Base-by-base conservation (phyloP, 1,284 basidiomycete species). In the Omphalotus olearius region DNA sequence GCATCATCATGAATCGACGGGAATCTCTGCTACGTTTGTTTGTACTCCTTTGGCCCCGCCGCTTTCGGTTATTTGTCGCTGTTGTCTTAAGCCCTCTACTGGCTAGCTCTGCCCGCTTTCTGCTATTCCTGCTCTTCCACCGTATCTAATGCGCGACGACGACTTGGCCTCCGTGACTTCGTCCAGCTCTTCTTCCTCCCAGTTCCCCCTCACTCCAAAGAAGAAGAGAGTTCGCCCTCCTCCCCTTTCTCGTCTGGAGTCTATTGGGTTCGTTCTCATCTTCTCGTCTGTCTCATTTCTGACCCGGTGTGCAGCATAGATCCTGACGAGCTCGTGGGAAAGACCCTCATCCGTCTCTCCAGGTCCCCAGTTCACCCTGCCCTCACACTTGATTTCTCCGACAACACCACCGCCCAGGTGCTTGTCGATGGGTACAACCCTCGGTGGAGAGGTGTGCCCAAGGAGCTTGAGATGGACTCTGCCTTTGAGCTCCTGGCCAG, bases 351-450 rank as follows among this genome's bases (percentile, higher is more conserved):
- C 11, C 66, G 67, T 42, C 73, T 80, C 45, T 70, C 70, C 6
- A 74, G 73, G 51, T 83, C 81, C 0, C 60, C 67, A n/a, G 66
- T 61, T 7, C 83, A 85, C 57, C 82, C 82, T 0, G 69, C 70
- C 40, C 65, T 83, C 53, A 80, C 79, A 9, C 70, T 85, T 33
- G 67, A 74, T 59, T 82, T 82, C 58, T 59, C 73, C 37, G 83
- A 85, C 60, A 63, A 72, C 11, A 75, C 74, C 6, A 59, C 69
- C n/a, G 79, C 73, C 60, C 79, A 83, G 63, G 67, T 85, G 45
- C 74, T 75, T 14, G 76, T 85, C 37, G 82, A 83, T 50, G 80
- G 80, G 4, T 84, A 85, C 63, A 69, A 79, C 54, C 81, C 83
- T 1, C 56, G 67, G 13, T 71, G 77, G 59, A 74, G 66, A 37